Conservation (phyloP, 352 stramenopile species). For the Globisporangium polare region DNA sequence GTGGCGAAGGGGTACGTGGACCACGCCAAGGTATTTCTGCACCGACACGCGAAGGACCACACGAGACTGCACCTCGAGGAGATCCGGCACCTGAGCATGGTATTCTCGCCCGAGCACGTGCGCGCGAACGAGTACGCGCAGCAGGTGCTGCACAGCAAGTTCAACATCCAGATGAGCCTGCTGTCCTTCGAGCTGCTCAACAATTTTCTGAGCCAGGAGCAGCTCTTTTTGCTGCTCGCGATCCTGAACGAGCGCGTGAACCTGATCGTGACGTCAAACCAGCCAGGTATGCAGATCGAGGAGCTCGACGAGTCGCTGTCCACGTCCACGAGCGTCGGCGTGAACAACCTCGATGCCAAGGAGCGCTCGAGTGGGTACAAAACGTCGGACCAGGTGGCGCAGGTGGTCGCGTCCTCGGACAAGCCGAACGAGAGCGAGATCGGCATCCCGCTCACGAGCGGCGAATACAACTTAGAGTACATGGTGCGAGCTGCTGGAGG, state of each 20-base stretch:
- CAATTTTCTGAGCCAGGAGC: constrained; percentile 69
- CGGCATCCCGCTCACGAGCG: constrained; percentile 45
- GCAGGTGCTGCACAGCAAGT: constrained; percentile 78
- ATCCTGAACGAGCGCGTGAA: constrained; percentile 82
- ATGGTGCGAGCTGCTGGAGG: constrained; percentile 55
- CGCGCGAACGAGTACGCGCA: constrained; percentile 72
- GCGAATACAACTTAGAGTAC: constrained; percentile 68
- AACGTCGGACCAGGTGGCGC: constrained; percentile 55
- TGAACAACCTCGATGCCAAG: constrained; percentile 40
- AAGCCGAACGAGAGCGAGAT: constrained; percentile 75
- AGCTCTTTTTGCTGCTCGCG: constrained; percentile 69
- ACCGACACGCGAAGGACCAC: constrained; percentile 56
- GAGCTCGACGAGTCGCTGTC: constrained; percentile 47
- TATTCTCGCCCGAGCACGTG: constrained; percentile 64
- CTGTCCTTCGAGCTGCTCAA: constrained; percentile 83
- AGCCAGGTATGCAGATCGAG: constrained; percentile 63
- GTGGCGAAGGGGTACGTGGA: constrained; percentile 58
- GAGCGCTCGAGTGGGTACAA: constrained; percentile 38
- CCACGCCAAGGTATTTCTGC: constrained; percentile 53
- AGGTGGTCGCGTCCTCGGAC: constrained; percentile 39
- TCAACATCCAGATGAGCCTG: constrained; percentile 78
- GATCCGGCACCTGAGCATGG: constrained; percentile 54
- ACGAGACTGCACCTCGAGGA: constrained; percentile 67
- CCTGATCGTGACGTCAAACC: constrained; percentile 65
- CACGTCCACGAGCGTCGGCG: constrained; percentile 10